Evolutionary conservation across 2,329 filamentous ascomycete genomes (phyloP), one percentile per base, ranked within the genome.

Genomic region (Cytospora piceae): DNA sequence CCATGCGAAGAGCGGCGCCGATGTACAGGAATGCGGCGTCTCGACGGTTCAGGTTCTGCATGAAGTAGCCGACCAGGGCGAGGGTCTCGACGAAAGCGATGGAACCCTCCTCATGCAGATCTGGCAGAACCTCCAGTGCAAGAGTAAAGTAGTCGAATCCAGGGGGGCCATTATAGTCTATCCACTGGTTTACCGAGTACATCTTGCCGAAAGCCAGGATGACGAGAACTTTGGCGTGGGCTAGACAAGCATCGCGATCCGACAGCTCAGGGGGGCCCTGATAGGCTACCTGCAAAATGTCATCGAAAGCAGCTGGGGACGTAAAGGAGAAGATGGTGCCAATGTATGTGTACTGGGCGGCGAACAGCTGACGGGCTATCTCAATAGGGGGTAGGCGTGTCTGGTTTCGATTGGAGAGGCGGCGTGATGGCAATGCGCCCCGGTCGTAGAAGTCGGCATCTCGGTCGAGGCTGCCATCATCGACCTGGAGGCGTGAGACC

Each of bases 171-270:
- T 82, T 79, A 69, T 78, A 79, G 55, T 79, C 79, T 0, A 81
- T 80, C 81, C 81, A 84, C 61, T 85, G 82, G 68, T 87, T 87
- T 57, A 86, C 78, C 3, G 82, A 85, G 70, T 86, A 87, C 69
- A 86, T 78, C 67, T 85, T 80, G 0, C 84, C 84, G 69, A 84
- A 85, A 0, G 84, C 83, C 12, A 86, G 75, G 6, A 85, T 80
- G 49, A 85, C 73, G 3, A 86, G 74, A 4, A 84, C 74, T 60
- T 86, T 83, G 64, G 83, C 82, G 67, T 83, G 83, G 0, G 75
- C 73, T 0, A 86, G 77, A 61, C 83, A 84, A 3, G 78, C 77
- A 37, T 83, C 79, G 24, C 75, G 75, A 58, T 83, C 80, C 0
- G 74, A 70, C 2, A 79, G 73, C 55, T 83, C 77, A 0, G 78